Base-by-base conservation (phyloP, 2,329 filamentous ascomycete genomes). In the Beauveria sp. region DNA sequence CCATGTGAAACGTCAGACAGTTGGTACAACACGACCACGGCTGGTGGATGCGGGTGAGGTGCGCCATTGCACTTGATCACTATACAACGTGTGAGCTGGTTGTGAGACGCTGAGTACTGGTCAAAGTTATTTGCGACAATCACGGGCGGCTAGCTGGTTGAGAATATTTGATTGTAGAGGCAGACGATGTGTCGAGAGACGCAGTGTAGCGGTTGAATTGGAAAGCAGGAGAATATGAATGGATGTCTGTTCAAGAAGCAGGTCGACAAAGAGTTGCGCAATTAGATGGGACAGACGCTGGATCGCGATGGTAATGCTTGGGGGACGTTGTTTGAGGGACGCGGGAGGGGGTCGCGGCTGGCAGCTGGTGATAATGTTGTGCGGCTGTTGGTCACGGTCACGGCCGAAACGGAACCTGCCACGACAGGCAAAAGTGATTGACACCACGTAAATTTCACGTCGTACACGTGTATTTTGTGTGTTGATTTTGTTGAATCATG, bases 1-100 rank as follows among this genome's bases (percentile, higher is more conserved):
- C 40, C 50, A 46, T 52, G 56, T 59, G 48, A 53, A 52, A 59
- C 56, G 37, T 59, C 55, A 18, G 41, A 14, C 10, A 34, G 3
- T 37, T 34, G 24, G 56, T 59, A 40, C 24, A 18, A 59, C 56
- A 24, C 37, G 22, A 59, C 7, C 18, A 18, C 6, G 55, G 43
- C 18, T 40, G 16, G 47, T 46, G 46, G 46, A 22, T 37, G 55
- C 28, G 28, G 26, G n/a, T 6, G n/a, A 37, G n/a, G 26, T 40
- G 44, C 55, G 14, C 12, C 43, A 37, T 48, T 12, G 43, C 28
- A 57, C 18, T 24, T 28, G 16, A 48, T 20, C 37, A 55, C 10
- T 10, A 44, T 55, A 12, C 5, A 3, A 30, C 24, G 5, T 14
- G 18, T 18, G 3, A 14, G 22, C 9, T 34, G 12, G 14, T 10